These are phyloP conservation scores for Berberis vulgaris DNA, from an alignment of 164 flowering plant species.

Conservation along the genomic window DNA sequence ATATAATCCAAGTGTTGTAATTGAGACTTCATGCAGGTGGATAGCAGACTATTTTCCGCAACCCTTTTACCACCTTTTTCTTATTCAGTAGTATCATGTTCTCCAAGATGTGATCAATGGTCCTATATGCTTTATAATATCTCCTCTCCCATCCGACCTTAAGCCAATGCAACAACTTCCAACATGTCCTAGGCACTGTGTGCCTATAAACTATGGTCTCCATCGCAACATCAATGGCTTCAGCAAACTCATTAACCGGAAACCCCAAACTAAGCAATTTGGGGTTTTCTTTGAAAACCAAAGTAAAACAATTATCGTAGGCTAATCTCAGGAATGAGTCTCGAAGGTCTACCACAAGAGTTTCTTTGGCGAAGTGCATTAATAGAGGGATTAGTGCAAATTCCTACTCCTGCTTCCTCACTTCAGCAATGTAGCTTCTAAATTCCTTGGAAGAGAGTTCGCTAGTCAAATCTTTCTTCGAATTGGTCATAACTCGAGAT, in stretches of 20 bases:
- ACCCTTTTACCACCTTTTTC: background rate
- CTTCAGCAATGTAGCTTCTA: too few relatives aligned
- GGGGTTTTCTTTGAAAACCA: conserved; percentile 12
- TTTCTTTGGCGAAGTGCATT: background rate
- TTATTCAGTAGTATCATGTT: conserved; percentile 1
- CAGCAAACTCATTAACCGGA: conserved; percentile 12
- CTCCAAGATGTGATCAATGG: conserved; percentile 8
- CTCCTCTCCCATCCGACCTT: conserved; percentile 17
- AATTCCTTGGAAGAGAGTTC: background rate
- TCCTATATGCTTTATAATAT: conserved; percentile 4
- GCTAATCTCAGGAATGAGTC: conserved; percentile 24
- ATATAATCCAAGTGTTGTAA: background rate
- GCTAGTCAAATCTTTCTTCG: conserved; percentile 11
- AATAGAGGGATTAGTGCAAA: conserved; percentile 10
- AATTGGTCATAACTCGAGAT: conserved; percentile 5
- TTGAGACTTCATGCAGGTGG: conserved; percentile 7
- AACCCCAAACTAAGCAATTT: conserved; percentile 13
- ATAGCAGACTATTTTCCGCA: conserved; percentile 5
- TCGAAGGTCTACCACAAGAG: conserved; percentile 16
- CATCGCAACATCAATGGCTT: conserved; percentile 19
- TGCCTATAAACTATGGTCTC: conserved; percentile 17
- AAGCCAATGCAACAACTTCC: conserved; percentile 11
- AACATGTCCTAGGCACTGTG: conserved; percentile 13
- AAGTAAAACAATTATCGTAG: conserved; percentile 14
- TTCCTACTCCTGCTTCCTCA: too few relatives aligned